Percentiles rank a stretch among this genome's conserved stretches.
phyloP scores from a whole-genome alignment of 306 rosid genomes.

The Fragaria ananassa region DNA sequence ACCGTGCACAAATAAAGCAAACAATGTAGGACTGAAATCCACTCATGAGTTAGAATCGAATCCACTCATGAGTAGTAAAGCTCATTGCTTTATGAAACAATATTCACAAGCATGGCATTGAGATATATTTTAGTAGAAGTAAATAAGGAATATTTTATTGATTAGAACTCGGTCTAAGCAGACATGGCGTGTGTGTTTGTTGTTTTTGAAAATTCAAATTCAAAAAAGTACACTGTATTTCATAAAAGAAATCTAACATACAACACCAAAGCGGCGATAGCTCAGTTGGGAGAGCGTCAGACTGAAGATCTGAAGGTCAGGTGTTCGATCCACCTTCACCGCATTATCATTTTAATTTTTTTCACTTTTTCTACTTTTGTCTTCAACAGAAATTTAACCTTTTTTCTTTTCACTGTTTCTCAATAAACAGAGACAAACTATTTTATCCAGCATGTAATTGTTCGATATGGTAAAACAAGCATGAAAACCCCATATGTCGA shows the following conservation, averaged over 20 bases:
- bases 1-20: too few species aligned
- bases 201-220: background rate
- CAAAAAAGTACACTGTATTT: too few species aligned
- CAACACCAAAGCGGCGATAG: background rate
- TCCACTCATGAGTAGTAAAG: too few species aligned
- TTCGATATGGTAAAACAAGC: too few species aligned
- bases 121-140: background rate
- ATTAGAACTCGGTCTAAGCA: background rate
- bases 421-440: too few species aligned
- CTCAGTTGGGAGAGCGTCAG: conserved; percentile 26
- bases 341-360: background rate
- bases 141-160: background rate
- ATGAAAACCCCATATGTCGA: too few species aligned
- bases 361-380: background rate
- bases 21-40: too few species aligned
- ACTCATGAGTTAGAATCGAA: too few species aligned
- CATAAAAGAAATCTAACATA: too few species aligned
- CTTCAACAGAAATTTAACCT: too few species aligned
- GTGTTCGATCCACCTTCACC: conserved; percentile 25
- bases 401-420: too few species aligned
- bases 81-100: background rate
- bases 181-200: background rate
- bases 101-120: background rate
- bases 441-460: too few species aligned
- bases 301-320: conserved; percentile 18